Base-by-base conservation (phyloP, 768 basidiomycete species). In the Nidula microcarpa region DNA sequence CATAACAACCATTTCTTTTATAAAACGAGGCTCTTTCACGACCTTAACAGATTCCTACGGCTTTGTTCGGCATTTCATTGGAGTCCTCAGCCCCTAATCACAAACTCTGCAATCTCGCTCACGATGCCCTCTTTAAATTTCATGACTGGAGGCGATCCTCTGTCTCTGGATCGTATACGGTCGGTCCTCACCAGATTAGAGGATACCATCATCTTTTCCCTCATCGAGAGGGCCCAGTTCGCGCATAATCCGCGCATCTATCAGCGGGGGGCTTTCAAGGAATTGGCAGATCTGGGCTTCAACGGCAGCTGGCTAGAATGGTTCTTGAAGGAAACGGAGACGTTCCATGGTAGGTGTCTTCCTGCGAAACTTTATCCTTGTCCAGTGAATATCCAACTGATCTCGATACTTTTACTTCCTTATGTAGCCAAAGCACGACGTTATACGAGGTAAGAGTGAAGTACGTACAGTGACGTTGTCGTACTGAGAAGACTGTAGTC, bases 221-320 rank as follows among this genome's bases (percentile, higher is more conserved):
- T 98, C 53, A 99, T 99, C 62, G 97, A 99, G 68, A 84, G 97
- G 14, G 96, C 95, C 0, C 96, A 98, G 66, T 99, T 98, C 64
- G 93, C 93, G 0, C 88, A 92, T 65, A 98, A 98, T 65, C 85
- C 89, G 17, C 82, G 79, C 55, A 95, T 97, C 54, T 99, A 99
- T 72, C 76, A 85, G 50, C 79, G 78, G 13, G 89, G 86, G 18
- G 86, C 80, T 1, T 91, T 98, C 71, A 68, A 84, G 35, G 91
- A 95, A 69, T 78, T 97, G 41, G 77, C 76, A 39, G 79, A 85
- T 39, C 68, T 84, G 33, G 87, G 86, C 0, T 95, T 94, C 68
- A 62, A 81, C 4, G 93, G 93, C 3, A 93, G 86, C 56, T 98
- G 94, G 95, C 77, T 99, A 3, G 91, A 98, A 55, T 99, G 97